Evolutionary conservation across 2,329 filamentous ascomycete species (phyloP), one percentile per base, ranked within the genome.

Genomic region (Microascus cirrosus): DNA sequence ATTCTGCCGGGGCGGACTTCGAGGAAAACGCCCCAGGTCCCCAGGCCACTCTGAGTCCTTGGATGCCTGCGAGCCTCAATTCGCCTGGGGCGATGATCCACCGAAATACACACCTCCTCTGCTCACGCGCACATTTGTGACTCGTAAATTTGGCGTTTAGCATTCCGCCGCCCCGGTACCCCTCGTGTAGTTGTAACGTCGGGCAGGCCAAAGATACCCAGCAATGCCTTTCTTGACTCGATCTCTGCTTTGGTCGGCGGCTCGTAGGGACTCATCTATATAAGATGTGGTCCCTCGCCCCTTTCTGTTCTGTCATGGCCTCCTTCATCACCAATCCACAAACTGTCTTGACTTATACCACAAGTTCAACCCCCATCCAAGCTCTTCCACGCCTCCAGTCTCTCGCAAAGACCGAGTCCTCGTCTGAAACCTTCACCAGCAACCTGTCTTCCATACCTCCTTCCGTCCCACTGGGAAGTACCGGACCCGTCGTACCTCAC

Each of bases 391-490:
- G 11, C 3, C 45, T 11, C 42, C 45, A 24, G 20, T 22, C 20
- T 12, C 12, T 13, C 45, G 6, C 6, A 2, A 20, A n/a, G 7
- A n/a, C n/a, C 42, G 42, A 48, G 42, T 48, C 42, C 11, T 48
- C 15, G 15, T 22, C 4, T 10, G 4, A 42, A 13, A 13, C 36
- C 36, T 15, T 42, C 36, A 11, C 28, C 34, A 45, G 25, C n/a
- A 45, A n/a, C 35, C 11, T 6, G n/a, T 35, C 12, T 28, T 13
- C 11, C 39, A 39, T 32, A 34, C 15, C 54, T 62, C 57, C 15
- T 39, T 62, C 57, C 48, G 59, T 56, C 32, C 61, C 54, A 42
- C 36, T n/a, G 36, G 18, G 36, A 3, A 42, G 70, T 65, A 62
- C 61, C 59, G 61, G 61, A 55, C 62, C 61, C 7, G 5, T 22